Evolutionary conservation across 2,329 filamentous ascomycete genomes (phyloP).

Genomic region (Parastagonospora avenae): DNA sequence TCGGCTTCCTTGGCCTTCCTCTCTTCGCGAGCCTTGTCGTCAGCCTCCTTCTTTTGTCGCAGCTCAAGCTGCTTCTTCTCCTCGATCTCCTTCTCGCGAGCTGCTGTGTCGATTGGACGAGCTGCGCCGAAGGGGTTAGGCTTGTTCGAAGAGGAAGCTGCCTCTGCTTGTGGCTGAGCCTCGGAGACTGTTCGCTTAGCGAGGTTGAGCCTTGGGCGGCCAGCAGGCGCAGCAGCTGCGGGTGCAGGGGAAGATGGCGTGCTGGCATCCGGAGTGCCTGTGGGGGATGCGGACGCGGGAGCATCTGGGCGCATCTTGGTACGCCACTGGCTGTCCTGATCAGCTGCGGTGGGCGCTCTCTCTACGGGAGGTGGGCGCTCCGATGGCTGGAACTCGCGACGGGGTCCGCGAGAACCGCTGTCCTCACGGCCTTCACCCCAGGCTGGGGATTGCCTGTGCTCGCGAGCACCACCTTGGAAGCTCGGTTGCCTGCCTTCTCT

Average conservation of each 20-base stretch:
- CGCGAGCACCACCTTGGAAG: slow-evolving; percentile 49
- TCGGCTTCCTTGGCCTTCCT: slow-evolving; percentile 58
- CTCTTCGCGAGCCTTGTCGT: slow-evolving; percentile 81
- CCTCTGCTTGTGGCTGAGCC: slow-evolving; percentile 57
- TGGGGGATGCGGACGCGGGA: slow-evolving; percentile 62
- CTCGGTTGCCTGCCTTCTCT: slow-evolving; percentile 64
- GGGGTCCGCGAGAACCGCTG: slow-evolving; percentile 79
- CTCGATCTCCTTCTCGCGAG: slow-evolving; percentile 86
- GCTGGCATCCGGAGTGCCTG: slow-evolving; percentile 73
- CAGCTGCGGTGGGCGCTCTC: slow-evolving; percentile 81
- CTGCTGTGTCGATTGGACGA: slow-evolving; percentile 89
- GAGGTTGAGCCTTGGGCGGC: slow-evolving; percentile 83
- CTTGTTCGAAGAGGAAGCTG: slow-evolving; percentile 65
- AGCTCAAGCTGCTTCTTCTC: slow-evolving; percentile 78
- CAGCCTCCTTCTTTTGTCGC: slow-evolving; percentile 83
- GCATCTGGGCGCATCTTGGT: slow-evolving; percentile 86
- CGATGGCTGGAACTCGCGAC: slow-evolving; percentile 67
- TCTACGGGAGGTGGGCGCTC: slow-evolving; percentile 62
- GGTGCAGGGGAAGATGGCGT: slow-evolving; percentile 76
- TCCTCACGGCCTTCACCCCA: slow-evolving; percentile 74
- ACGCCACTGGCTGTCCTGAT: slow-evolving; percentile 93
- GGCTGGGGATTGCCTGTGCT: slow-evolving; percentile 65
- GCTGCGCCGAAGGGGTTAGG: slow-evolving; percentile 93
- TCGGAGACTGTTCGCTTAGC: slow-evolving; percentile 91
- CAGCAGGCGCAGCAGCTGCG: slow-evolving; percentile 61